phyloP scores from a whole-genome alignment of 768 basidiomycete genomes.

The Zangia roseola region DNA sequence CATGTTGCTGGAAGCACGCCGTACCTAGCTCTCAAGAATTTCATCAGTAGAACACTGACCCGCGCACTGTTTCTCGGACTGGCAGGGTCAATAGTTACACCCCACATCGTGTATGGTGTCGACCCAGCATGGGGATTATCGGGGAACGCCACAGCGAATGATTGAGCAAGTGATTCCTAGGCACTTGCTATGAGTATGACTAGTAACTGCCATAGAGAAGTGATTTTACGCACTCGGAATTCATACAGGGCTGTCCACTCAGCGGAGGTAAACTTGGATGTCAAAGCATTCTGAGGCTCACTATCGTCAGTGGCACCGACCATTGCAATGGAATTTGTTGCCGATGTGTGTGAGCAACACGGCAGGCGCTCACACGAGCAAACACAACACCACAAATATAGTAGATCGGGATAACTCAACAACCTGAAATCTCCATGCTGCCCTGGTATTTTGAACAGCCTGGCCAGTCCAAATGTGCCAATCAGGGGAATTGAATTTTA shows the following conservation, averaged over 20 bases:
- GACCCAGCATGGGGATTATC: conserved; percentile 52
- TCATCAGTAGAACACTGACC: conserved; percentile 75
- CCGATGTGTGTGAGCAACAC: no score
- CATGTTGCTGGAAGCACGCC: neutral
- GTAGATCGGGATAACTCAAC: no score
- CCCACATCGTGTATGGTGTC: conserved; percentile 63
- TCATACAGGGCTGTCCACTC: conserved; percentile 72
- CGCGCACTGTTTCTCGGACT: conserved; percentile 57
- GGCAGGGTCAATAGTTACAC: conserved; percentile 61
- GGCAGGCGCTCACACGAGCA: no score
- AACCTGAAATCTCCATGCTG: no score
- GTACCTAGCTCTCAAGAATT: conserved; percentile 77
- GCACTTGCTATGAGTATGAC: conserved; percentile 6
- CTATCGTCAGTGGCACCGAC: conserved; percentile 13
- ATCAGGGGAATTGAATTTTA: no score
- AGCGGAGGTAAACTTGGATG: conserved; percentile 62
- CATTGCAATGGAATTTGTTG: no score
- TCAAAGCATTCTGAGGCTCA: conserved; percentile 71
- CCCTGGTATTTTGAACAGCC: no score
- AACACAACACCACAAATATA: no score
- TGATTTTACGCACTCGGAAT: conserved; percentile 52
- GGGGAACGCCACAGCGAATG: conserved; percentile 59
- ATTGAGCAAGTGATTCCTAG: conserved; percentile 44
- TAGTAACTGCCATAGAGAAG: neutral
- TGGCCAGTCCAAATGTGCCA: no score